Conservation (phyloP, 2,329 filamentous ascomycete species). For the Myriosclerotinia curreyana region DNA sequence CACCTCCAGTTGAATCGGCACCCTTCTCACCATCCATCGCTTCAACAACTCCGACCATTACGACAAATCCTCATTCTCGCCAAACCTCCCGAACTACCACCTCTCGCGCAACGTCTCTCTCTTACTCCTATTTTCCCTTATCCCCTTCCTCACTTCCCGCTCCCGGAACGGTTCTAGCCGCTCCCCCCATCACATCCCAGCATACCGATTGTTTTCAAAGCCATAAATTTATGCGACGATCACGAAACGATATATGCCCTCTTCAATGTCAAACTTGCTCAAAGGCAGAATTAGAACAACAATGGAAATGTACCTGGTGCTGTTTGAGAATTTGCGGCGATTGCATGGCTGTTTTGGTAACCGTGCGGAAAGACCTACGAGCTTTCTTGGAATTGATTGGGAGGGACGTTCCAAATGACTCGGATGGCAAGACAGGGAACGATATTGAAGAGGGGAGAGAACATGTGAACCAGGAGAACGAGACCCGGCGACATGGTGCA, state of each 20-base stretch:
- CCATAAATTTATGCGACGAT: conserved; percentile 36
- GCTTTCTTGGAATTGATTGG: conserved; percentile 6
- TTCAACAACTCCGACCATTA: conserved; percentile 10
- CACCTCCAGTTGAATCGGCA: conserved; percentile 20
- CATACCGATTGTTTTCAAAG: conserved; percentile 38
- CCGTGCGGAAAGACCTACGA: conserved; percentile 33
- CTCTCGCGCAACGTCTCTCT: conserved; percentile 21
- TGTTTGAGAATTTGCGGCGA: conserved; percentile 37
- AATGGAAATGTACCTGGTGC: conserved; percentile 40
- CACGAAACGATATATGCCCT: conserved; percentile 35
- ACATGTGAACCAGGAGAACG: neutral
- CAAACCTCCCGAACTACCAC: conserved; percentile 16
- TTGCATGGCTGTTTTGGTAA: conserved; percentile 36
- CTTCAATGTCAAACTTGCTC: conserved; percentile 39
- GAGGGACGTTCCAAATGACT: neutral
- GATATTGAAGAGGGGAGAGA: neutral
- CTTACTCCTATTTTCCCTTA: conserved; percentile 12
- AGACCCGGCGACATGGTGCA: neutral
- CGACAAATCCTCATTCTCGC: conserved; percentile 10
- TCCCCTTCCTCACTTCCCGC: conserved; percentile 24
- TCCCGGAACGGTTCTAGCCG: conserved; percentile 29
- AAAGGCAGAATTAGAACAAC: conserved; percentile 33
- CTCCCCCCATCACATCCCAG: conserved; percentile 27
- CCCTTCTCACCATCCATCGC: neutral
- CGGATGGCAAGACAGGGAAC: neutral